Conservation (phyloP, 2,329 filamentous ascomycete species). For the Moelleriella libera region DNA sequence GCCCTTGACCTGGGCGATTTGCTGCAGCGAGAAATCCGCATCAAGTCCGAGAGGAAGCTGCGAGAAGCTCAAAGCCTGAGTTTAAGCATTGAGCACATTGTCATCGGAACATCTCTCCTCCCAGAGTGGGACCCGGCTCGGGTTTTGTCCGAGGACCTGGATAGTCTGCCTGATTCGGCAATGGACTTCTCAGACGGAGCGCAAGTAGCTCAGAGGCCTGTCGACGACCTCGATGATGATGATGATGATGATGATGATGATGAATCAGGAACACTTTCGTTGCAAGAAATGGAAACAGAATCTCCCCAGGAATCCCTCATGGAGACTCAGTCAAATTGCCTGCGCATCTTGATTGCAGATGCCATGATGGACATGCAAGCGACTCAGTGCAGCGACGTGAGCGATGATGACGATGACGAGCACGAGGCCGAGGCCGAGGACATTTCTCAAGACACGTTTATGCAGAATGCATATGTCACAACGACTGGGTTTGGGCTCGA, state of each 20-base stretch:
- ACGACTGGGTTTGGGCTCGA: slow-evolving; percentile 6
- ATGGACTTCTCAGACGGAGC: not conserved
- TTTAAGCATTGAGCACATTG: slow-evolving; percentile 8
- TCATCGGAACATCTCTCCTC: slow-evolving; percentile 13
- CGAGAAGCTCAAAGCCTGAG: slow-evolving; percentile 10
- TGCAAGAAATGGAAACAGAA: too few relatives aligned
- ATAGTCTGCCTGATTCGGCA: not conserved
- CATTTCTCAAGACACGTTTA: slow-evolving; percentile 1
- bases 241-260: too few relatives aligned
- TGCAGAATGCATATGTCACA: slow-evolving; percentile 6
- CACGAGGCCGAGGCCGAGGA: slow-evolving; percentile 3
- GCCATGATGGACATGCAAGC: too few relatives aligned
- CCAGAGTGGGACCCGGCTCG: slow-evolving; percentile 12
- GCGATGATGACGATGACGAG: not conserved
- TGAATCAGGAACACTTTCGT: too few relatives aligned
- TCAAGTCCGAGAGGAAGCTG: slow-evolving; percentile 13
- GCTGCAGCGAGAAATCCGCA: slow-evolving; percentile 9
- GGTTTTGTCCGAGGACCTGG: too few relatives aligned
- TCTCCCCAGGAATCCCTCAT: too few relatives aligned
- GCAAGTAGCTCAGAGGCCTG: not conserved
- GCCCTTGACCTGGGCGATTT: slow-evolving; percentile 7
- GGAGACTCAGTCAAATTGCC: too few relatives aligned
- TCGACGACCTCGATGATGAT: too few relatives aligned
- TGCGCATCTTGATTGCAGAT: too few relatives aligned
- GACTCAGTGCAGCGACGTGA: too few relatives aligned